Evolutionary conservation across 768 basidiomycete species (phyloP), one percentile per base, ranked within the genome.

Genomic region (Tricholoma matsutake): DNA sequence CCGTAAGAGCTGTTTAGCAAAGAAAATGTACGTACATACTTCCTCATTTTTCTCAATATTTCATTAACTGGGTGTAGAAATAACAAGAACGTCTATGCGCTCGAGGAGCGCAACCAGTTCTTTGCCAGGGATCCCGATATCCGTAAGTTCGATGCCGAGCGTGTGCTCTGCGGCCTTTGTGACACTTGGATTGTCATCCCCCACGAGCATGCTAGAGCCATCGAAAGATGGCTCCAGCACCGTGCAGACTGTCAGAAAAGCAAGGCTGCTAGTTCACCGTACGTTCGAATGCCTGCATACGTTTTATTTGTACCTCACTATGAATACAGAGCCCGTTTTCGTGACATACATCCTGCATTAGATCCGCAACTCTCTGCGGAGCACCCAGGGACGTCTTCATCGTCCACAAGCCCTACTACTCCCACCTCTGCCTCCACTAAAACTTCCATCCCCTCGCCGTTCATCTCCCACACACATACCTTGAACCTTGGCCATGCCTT

Each of bases 1-100:
- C 68, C 78, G 91, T 43, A 92, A 91, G 76, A 89, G 88, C 69
- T 92, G 90, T 73, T 74, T 92, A 51, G 85, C 88, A 1, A 91
- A 89, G 76, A 89, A 89, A 72, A 81, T 85, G 89, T 88, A 69
- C 62, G 86, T 77, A 16, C 13, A 16, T 63, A 39, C 29, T 28
- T 29, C 55, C 41, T 57, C 61, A 22, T 29, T 28, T 31, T 31
- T 28, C 10, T 2, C 10, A 28, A 28, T 31, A 39, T 31, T 18
- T 51, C 57, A 3, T 59, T 65, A 61, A 57, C 57, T 13, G 10
- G 61, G 67, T 32, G 31, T 67, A 62, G 65, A 22, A 80, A 75
- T 59, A 80, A 74, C 59, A 85, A 83, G 69, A 85, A 85, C 66
- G 76, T 77, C 4, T 81, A 82, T 64, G 84, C 86, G 8, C 77